These are phyloP conservation scores for Lecanicillium sp. DNA, from an alignment of 2,329 filamentous ascomycete genomes.

Conservation along the genomic window DNA sequence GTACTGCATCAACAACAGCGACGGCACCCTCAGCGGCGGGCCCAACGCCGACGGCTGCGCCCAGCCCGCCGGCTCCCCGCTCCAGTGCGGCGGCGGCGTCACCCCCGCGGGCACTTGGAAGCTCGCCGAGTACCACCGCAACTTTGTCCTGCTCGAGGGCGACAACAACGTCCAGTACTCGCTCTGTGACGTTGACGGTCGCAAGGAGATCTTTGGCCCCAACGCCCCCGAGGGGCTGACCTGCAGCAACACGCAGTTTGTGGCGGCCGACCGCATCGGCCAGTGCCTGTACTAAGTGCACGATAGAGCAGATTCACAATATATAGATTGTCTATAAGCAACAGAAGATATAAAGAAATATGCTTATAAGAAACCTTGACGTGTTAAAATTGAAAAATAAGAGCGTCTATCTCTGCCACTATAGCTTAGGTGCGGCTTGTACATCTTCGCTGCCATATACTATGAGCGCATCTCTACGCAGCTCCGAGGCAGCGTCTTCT, in stretches of 20 bases:
- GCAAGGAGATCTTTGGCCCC: slow-evolving; percentile 3
- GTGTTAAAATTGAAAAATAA: too few species aligned
- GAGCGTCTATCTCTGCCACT: too few species aligned
- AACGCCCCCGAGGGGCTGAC: not conserved
- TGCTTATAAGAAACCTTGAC: too few species aligned
- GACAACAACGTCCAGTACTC: not conserved
- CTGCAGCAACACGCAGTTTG: not conserved
- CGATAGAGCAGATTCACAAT: too few species aligned
- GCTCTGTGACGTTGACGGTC: not conserved
- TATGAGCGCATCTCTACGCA: slow-evolving; percentile 28
- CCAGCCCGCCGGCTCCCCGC: too few species aligned
- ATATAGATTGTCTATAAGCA: too few species aligned
- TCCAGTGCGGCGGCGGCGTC: too few species aligned
- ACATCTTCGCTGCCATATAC: slow-evolving; percentile 28
- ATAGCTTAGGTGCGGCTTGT: slow-evolving; percentile 20
- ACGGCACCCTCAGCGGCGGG: too few species aligned
- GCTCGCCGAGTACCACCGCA: not conserved
- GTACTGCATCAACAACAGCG: slow-evolving; percentile 27
- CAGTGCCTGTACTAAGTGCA: slow-evolving; percentile 2
- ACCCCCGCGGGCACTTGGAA: too few species aligned
- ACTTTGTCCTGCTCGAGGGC: not conserved
- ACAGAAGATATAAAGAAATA: too few species aligned
- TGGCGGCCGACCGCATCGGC: not conserved
- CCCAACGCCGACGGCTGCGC: too few species aligned
- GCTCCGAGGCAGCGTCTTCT: slow-evolving; percentile 20